Conservation (phyloP, 495 filamentous ascomycete genomes). For the Talaromyces stipitatus region DNA sequence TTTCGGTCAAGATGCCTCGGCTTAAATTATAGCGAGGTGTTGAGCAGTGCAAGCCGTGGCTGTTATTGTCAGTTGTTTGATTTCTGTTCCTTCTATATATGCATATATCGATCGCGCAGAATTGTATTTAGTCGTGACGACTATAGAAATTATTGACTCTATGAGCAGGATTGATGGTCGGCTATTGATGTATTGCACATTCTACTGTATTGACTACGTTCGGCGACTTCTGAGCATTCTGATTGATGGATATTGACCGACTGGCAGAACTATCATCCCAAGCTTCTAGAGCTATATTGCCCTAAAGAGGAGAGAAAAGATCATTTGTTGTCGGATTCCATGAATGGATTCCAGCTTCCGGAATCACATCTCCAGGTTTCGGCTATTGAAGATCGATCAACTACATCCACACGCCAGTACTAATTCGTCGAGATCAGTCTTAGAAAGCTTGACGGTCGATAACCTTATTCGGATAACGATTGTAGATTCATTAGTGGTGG, state of each 20-base stretch:
- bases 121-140: too few relatives aligned
- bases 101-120: background rate
- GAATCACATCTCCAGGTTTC: background rate
- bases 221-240: too few relatives aligned
- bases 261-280: background rate
- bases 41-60: background rate
- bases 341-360: background rate
- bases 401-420: background rate
- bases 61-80: background rate
- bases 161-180: background rate
- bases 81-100: background rate
- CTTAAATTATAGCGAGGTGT: background rate
- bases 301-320: too few relatives aligned
- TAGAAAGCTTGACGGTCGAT: background rate
- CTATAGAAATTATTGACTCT: too few relatives aligned
- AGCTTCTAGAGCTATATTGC: too few relatives aligned
- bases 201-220: too few relatives aligned
- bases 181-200: background rate
- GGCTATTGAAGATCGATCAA: background rate
- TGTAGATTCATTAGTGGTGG: background rate
- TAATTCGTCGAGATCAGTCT: background rate
- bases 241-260: background rate
- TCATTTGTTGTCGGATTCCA: too few relatives aligned
- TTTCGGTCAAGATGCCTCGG: conserved; percentile 2
- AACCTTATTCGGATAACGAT: background rate